Evolutionary conservation across 495 filamentous ascomycete species (phyloP).

Genomic region (Lichina pygmaea): DNA sequence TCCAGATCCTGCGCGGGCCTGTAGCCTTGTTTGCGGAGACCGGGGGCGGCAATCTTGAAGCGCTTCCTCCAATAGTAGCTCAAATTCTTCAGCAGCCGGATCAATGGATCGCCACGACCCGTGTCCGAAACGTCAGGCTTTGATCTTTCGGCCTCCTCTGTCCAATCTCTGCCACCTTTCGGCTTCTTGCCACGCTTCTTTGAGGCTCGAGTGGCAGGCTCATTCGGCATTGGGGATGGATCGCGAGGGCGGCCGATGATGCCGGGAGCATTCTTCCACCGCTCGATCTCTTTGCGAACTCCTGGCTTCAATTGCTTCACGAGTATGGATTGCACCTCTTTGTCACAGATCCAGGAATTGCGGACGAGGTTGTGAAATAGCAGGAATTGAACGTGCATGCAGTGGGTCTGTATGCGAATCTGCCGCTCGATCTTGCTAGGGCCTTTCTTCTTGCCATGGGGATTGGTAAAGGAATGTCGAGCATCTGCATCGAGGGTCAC

Average conservation of each 20-base stretch:
- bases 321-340: slow-evolving; percentile 49
- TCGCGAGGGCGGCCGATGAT: slow-evolving; percentile 11
- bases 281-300: slow-evolving; percentile 43
- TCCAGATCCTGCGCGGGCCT: slow-evolving; percentile 40
- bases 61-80: slow-evolving; percentile 67
- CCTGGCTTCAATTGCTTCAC: slow-evolving; percentile 38
- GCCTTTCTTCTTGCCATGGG: slow-evolving; percentile 52
- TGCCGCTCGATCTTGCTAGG: slow-evolving; percentile 59
- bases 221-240: slow-evolving; percentile 6
- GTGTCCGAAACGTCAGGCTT: slow-evolving; percentile 44
- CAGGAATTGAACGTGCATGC: slow-evolving; percentile 68
- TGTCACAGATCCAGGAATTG: slow-evolving; percentile 66
- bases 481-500: slow-evolving; percentile 41
- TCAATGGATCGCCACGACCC: slow-evolving; percentile 58
- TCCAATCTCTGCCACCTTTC: slow-evolving; percentile 40
- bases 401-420: slow-evolving; percentile 53
- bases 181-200: slow-evolving; percentile 3
- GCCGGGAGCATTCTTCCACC: slow-evolving; percentile 43
- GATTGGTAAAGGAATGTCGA: slow-evolving; percentile 22
- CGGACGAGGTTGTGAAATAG: slow-evolving; percentile 73
- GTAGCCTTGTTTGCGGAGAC: slow-evolving; percentile 74
- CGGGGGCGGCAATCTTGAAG: slow-evolving; percentile 52
- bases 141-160: slow-evolving; percentile 33
- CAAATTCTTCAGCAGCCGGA: slow-evolving; percentile 49
- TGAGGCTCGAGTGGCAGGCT: neutral